Percentiles rank a stretch among this genome's conserved stretches.
These are phyloP conservation scores for Haplosporangium sp. DNA, from an alignment of 371 early-diverging fungal genomes.

Conservation along the genomic window DNA sequence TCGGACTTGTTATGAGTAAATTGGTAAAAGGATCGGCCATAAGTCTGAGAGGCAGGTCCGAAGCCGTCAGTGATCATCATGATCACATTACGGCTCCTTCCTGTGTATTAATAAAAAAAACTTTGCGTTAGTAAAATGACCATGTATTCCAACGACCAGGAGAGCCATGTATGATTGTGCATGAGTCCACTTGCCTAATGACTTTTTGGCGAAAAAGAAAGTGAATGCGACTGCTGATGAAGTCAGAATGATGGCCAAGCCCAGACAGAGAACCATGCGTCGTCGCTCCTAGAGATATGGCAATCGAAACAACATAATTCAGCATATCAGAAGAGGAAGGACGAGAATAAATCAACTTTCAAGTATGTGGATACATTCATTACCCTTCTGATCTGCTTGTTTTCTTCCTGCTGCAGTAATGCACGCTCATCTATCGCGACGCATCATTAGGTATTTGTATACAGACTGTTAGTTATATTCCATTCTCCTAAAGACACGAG, in stretches of 20 bases:
- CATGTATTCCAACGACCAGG: no score
- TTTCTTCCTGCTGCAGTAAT: slow-evolving; percentile 33
- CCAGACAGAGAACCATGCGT: slow-evolving; percentile 39
- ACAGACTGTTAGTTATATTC: no score
- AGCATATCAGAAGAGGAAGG: neutral
- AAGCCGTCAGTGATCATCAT: slow-evolving; percentile 95
- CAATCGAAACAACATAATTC: neutral
- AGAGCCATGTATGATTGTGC: neutral
- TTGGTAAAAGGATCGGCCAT: slow-evolving; percentile 83
- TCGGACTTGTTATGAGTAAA: slow-evolving; percentile 63
- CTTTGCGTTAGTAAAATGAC: neutral
- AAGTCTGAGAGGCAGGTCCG: slow-evolving; percentile 94
- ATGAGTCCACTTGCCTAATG: slow-evolving; percentile 35
- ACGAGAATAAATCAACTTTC: neutral
- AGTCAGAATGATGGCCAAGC: slow-evolving; percentile 35
- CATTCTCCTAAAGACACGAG: neutral
- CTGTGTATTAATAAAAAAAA: neutral
- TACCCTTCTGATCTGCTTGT: slow-evolving; percentile 48
- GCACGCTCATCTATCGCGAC: slow-evolving; percentile 19
- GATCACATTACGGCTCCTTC: slow-evolving; percentile 77
- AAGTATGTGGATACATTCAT: no score
- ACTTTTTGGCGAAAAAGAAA: slow-evolving; percentile 39
- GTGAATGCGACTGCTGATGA: slow-evolving; percentile 46
- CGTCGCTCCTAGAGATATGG: slow-evolving; percentile 23
- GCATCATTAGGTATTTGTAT: no score